phyloP scores from a whole-genome alignment of 768 basidiomycete genomes.

The Solioccasus polychromus region DNA sequence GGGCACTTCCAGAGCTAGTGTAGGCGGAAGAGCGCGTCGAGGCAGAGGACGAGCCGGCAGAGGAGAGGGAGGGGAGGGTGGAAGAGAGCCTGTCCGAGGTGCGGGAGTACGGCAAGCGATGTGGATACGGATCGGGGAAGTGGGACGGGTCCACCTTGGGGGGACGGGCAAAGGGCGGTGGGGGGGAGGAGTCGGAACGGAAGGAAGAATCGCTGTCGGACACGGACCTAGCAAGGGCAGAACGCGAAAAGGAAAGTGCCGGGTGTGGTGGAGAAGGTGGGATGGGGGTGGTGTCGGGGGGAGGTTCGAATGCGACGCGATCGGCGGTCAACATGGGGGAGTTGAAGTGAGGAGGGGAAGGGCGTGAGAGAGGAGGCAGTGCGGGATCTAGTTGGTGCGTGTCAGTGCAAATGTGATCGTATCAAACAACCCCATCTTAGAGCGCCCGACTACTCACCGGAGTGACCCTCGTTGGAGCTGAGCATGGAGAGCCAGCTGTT shows the following conservation, averaged over 20 bases:
- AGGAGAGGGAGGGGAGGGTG: constrained; percentile 59
- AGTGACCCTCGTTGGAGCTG: constrained; percentile 2
- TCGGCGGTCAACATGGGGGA: constrained; percentile 31
- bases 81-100: constrained; percentile 34
- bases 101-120: constrained; percentile 46
- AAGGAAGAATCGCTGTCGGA: constrained; percentile 41
- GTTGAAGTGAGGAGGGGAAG: constrained; percentile 38
- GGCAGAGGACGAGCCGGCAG: constrained; percentile 64
- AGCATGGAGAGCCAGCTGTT: constrained; percentile 26
- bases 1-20: constrained; percentile 64
- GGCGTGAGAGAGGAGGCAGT: constrained; percentile 29
- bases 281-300: constrained; percentile 17
- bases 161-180: constrained; percentile 39
- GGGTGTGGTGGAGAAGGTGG: constrained; percentile 24
- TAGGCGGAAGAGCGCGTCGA: constrained; percentile 79
- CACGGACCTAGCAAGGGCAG: constrained; percentile 36
- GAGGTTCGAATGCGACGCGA: constrained; percentile 5
- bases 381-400: constrained; percentile 26
- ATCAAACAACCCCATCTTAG: constrained; percentile 18
- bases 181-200: constrained; percentile 35
- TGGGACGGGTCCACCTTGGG: constrained; percentile 58
- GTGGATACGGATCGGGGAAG: constrained; percentile 73
- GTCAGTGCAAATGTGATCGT: constrained; percentile 16
- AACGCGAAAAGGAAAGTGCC: constrained; percentile 28
- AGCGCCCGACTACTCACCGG: constrained; percentile 19